phyloP scores from a whole-genome alignment of 805 yeast genomes.

The Candida corydali region DNA sequence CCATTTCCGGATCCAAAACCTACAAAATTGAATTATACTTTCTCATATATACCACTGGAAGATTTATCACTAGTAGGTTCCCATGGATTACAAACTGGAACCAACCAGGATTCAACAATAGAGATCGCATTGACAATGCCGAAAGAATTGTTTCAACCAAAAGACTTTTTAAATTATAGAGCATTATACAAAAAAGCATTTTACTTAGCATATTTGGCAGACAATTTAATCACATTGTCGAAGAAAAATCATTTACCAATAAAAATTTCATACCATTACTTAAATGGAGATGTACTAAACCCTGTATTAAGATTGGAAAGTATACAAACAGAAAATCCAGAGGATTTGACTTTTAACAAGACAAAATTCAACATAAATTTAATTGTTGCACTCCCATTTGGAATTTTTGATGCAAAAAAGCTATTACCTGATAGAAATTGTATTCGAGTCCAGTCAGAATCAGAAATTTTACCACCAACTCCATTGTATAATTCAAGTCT shows the following conservation, averaged over 20 bases:
- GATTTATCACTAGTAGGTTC: constrained; percentile 82
- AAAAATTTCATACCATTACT: constrained; percentile 56
- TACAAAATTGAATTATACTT: constrained; percentile 61
- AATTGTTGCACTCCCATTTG: constrained; percentile 68
- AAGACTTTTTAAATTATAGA: constrained; percentile 87
- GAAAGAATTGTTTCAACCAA: constrained; percentile 62
- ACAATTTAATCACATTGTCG: constrained; percentile 51
- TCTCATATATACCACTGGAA: constrained; percentile 66
- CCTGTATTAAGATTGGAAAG: constrained; percentile 70
- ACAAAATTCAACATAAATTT: constrained; percentile 71
- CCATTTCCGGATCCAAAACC: constrained; percentile 95
- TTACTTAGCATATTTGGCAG: constrained; percentile 75
- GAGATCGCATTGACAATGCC: constrained; percentile 89
- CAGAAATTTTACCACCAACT: constrained; percentile 59
- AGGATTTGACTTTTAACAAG: constrained; percentile 54
- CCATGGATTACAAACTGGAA: constrained; percentile 81
- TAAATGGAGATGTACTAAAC: constrained; percentile 72
- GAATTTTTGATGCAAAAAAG: constrained; percentile 69
- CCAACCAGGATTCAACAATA: constrained; percentile 61
- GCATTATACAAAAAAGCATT: constrained; percentile 87
- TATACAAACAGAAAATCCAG: constrained; percentile 42
- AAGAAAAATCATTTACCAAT: constrained; percentile 57
- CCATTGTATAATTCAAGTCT: constrained; percentile 84
- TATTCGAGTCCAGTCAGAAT: constrained; percentile 59
- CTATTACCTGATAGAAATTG: constrained; percentile 78